phyloP scores from a whole-genome alignment of 106 monocot genomes.

The Allium cepa region DNA sequence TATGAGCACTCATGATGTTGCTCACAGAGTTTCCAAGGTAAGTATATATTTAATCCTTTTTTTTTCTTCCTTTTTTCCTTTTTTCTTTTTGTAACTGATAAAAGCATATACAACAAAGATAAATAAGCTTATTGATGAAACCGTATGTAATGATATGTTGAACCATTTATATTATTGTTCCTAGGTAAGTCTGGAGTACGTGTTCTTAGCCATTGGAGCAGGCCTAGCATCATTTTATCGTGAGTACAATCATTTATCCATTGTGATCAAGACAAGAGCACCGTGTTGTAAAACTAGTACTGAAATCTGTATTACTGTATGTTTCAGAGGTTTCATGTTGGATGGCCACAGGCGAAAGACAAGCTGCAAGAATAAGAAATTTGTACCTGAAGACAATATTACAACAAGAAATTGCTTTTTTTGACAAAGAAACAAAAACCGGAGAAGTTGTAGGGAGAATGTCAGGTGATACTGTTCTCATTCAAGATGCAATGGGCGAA shows the following conservation, averaged over 20 bases:
- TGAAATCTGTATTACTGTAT: not conserved
- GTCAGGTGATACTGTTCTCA: constrained; percentile 63
- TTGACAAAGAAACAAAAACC: constrained; percentile 62
- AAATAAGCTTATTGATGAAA: too few species aligned
- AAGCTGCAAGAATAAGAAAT: constrained; percentile 52
- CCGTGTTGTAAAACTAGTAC: not conserved
- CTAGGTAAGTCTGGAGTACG: constrained; percentile 31
- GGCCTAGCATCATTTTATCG: constrained; percentile 42
- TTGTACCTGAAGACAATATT: constrained; percentile 66
- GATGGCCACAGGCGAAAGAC: constrained; percentile 70
- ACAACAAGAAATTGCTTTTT: constrained; percentile 63
- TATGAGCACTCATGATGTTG: constrained; percentile 13
- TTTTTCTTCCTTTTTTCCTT: too few species aligned
- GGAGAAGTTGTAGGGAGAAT: constrained; percentile 62
- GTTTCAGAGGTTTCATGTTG: constrained; percentile 60
- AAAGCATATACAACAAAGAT: too few species aligned
- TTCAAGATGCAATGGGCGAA: constrained; percentile 80
- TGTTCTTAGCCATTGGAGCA: constrained; percentile 39
- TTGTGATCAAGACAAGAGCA: not conserved
- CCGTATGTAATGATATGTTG: not conserved
- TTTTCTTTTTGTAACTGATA: too few species aligned
- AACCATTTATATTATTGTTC: not conserved
- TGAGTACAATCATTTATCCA: constrained; percentile 15
- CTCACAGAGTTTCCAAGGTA: constrained; percentile 32
- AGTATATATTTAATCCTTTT: not conserved